phyloP scores from a whole-genome alignment of 2,329 filamentous ascomycete species.

The Aspergillus persii region DNA sequence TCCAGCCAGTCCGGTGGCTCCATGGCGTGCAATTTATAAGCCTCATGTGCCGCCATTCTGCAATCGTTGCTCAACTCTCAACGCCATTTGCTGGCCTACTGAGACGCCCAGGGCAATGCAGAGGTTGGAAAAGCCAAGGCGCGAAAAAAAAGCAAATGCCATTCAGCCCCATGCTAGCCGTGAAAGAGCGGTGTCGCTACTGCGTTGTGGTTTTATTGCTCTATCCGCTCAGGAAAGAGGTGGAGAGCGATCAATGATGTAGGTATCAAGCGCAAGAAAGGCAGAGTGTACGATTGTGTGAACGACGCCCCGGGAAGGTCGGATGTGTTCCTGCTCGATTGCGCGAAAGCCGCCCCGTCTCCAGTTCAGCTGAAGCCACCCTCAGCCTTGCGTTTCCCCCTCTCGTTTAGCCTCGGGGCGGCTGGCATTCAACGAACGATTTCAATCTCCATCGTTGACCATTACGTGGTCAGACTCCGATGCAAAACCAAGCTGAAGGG shows the following conservation, averaged over 20 bases:
- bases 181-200: constrained; percentile 17
- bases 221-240: background rate
- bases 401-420: background rate
- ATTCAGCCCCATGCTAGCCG: background rate
- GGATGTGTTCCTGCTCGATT: background rate
- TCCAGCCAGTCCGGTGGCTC: background rate
- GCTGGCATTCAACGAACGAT: background rate
- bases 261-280: background rate
- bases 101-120: background rate
- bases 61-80: background rate
- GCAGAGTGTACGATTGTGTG: background rate
- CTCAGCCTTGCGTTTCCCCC: background rate
- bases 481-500: background rate
- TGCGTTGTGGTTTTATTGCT: background rate
- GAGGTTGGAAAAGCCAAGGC: background rate
- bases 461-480: background rate
- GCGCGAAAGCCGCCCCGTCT: background rate
- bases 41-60: background rate
- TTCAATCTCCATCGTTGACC: background rate
- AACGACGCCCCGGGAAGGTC: background rate
- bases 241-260: background rate
- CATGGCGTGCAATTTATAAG: background rate
- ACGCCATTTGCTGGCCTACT: background rate
- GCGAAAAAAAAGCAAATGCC: background rate
- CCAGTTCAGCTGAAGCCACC: background rate